Conservation (phyloP, 495 filamentous ascomycete genomes). For the Hyaloscypha finlandica region DNA sequence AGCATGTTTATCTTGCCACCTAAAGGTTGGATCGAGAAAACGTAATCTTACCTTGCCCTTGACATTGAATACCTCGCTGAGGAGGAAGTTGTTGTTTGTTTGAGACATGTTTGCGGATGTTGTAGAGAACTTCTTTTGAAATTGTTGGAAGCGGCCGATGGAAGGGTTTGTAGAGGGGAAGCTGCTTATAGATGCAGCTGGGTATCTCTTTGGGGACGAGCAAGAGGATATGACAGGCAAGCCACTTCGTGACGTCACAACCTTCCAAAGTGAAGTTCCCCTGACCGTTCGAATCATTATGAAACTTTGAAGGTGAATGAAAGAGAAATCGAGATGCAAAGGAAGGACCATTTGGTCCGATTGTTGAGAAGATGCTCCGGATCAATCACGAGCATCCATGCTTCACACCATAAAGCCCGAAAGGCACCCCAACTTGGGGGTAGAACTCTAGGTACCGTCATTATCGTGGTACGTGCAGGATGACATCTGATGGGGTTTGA, state of each 20-base stretch:
- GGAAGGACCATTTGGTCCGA: background rate
- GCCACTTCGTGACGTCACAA: background rate
- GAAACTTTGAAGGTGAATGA: background rate
- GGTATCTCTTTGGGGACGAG: background rate
- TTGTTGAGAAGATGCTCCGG: background rate
- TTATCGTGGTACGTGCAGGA: background rate
- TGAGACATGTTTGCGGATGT: slow-evolving; percentile 21
- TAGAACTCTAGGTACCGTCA: background rate
- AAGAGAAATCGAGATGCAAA: background rate
- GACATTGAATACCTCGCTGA: slow-evolving; percentile 29
- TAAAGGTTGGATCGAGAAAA: background rate
- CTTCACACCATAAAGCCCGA: background rate
- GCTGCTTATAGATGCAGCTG: background rate
- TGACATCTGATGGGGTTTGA: background rate
- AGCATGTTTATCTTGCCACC: background rate
- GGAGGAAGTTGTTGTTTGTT: slow-evolving; percentile 26
- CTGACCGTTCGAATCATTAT: background rate
- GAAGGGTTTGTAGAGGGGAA: background rate
- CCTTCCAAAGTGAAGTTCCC: background rate
- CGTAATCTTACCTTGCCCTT: slow-evolving; percentile 23
- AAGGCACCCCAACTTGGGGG: background rate
- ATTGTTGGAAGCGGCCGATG: background rate
- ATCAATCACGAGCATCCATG: background rate
- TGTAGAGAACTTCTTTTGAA: slow-evolving; percentile 2
- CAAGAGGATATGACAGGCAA: background rate